Conservation (phyloP, 495 filamentous ascomycete genomes). For the Hypoxylon lienhwacheense region DNA sequence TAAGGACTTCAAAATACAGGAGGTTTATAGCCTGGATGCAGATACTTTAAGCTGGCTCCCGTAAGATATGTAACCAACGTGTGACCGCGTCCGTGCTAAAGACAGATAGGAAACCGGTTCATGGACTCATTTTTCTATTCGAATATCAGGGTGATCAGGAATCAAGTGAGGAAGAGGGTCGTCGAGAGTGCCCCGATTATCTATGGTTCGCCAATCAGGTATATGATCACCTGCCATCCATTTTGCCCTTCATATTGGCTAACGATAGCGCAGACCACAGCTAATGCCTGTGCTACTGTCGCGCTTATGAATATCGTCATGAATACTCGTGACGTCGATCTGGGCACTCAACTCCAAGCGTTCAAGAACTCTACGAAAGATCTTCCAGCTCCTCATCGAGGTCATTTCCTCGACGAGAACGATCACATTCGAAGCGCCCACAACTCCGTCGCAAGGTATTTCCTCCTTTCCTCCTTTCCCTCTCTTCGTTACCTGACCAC, state of each 20-base stretch:
- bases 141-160: slow-evolving; percentile 63
- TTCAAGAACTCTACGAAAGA: slow-evolving; percentile 72
- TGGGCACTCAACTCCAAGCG: slow-evolving; percentile 65
- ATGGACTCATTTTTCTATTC: slow-evolving; percentile 84
- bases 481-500: background rate
- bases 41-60: slow-evolving; percentile 65
- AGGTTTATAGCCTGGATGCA: slow-evolving; percentile 75
- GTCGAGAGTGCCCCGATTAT: slow-evolving; percentile 59
- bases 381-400: slow-evolving; percentile 71
- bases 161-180: slow-evolving; percentile 29
- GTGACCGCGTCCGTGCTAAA: background rate
- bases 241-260: background rate
- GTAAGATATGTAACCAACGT: slow-evolving; percentile 45
- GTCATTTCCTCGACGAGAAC: slow-evolving; percentile 72
- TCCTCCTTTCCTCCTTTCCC: background rate
- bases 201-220: slow-evolving; percentile 97
- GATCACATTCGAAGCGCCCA: slow-evolving; percentile 77
- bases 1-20: slow-evolving; percentile 70
- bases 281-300: slow-evolving; percentile 84
- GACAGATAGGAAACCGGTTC: slow-evolving; percentile 63
- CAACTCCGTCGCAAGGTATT: slow-evolving; percentile 82
- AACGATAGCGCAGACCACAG: slow-evolving; percentile 58
- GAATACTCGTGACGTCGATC: slow-evolving; percentile 63
- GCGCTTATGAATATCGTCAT: slow-evolving; percentile 90
- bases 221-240: slow-evolving; percentile 5